A percentile compares a stretch with the other conserved stretches of the same genome.
Conservation (phyloP, 2,329 filamentous ascomycete species). For the Chrysoporthe austroafricana region DNA sequence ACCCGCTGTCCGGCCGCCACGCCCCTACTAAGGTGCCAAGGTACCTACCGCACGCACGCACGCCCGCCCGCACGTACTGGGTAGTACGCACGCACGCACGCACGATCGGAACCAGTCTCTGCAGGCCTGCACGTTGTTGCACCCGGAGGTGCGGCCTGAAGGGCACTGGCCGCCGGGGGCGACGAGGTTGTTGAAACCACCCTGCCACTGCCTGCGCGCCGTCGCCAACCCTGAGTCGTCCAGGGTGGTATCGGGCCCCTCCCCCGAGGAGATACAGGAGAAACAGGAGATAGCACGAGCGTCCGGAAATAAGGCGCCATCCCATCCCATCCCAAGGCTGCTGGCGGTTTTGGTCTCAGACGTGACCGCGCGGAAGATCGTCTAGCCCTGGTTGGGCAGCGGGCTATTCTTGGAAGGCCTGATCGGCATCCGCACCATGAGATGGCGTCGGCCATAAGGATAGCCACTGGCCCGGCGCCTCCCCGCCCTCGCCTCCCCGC, state of each 20-base stretch:
- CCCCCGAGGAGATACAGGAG: slow-evolving; percentile 1
- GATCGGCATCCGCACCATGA: slow-evolving; percentile 16
- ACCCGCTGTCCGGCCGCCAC: slow-evolving; percentile 1
- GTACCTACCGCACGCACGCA: neutral
- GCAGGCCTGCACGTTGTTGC: too few species aligned
- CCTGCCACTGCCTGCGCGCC: neutral
- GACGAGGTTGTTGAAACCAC: too few species aligned
- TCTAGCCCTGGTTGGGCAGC: slow-evolving; percentile 6
- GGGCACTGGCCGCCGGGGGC: too few species aligned
- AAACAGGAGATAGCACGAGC: neutral
- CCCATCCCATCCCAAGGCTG: neutral
- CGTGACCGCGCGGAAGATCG: slow-evolving; percentile 18
- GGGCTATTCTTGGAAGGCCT: slow-evolving; percentile 22
- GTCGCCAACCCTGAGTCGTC: neutral
- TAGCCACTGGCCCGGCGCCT: neutral
- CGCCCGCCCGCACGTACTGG: too few species aligned
- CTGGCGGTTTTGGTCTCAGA: slow-evolving; percentile 15
- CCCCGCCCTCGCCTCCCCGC: neutral
- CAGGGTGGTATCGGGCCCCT: neutral
- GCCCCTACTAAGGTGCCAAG: neutral
- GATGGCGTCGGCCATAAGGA: slow-evolving; percentile 1
- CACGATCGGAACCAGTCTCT: neutral
- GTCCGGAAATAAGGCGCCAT: slow-evolving; percentile 1
- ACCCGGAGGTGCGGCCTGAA: too few species aligned
- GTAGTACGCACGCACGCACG: neutral